A percentile compares a stretch with the other conserved stretches of the same genome.
Conservation (phyloP, 441 rosid genomes). For the Bruguiera hainesii region DNA sequence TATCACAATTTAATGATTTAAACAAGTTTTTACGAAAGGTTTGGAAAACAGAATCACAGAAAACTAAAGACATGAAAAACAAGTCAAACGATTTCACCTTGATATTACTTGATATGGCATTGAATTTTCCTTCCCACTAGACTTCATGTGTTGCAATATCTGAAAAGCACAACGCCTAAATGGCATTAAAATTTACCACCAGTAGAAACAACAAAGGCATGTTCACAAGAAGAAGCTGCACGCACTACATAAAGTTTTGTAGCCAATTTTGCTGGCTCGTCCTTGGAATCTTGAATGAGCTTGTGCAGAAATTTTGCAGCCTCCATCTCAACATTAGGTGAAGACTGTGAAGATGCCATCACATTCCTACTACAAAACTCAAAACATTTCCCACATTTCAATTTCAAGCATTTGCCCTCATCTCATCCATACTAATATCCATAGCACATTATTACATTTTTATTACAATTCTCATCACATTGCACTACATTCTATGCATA, state of each 20-base stretch:
- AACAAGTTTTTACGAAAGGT: neutral
- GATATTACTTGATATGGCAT: slow-evolving; percentile 99
- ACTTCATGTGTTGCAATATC: slow-evolving; percentile 98
- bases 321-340: slow-evolving; percentile 91
- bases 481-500: too few relatives aligned
- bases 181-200: slow-evolving; percentile 14
- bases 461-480: too few relatives aligned
- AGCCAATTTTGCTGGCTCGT: slow-evolving; percentile 94
- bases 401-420: neutral
- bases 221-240: slow-evolving; percentile 16
- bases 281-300: slow-evolving; percentile 96
- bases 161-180: slow-evolving; percentile 28
- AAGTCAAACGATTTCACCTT: slow-evolving; percentile 44
- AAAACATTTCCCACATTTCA: neutral
- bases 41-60: neutral
- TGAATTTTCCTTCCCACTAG: slow-evolving; percentile 97
- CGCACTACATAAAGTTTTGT: slow-evolving; percentile 95
- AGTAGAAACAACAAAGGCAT: slow-evolving; percentile 13
- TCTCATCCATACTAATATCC: neutral
- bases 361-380: slow-evolving; percentile 30
- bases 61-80: slow-evolving; percentile 1
- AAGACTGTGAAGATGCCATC: slow-evolving; percentile 75
- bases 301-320: slow-evolving; percentile 99
- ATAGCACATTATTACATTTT: too few relatives aligned
- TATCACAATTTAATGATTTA: neutral